phyloP scores from a whole-genome alignment of 129 eudicot genomes.

The Daucus carota region DNA sequence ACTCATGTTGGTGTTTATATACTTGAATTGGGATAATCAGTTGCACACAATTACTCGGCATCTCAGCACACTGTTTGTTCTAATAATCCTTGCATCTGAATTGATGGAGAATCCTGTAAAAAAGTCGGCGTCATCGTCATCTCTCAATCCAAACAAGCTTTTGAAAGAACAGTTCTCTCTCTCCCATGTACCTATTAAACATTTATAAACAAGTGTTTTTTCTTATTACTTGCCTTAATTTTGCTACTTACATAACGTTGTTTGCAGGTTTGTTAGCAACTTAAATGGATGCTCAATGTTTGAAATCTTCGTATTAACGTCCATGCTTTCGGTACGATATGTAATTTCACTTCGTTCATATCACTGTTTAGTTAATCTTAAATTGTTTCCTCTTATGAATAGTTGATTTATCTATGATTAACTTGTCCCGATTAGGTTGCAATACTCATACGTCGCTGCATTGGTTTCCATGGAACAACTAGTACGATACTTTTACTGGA shows the following conservation, averaged over 20 bases:
- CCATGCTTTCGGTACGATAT: slow-evolving; percentile 48
- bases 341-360: not conserved
- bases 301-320: slow-evolving; percentile 50
- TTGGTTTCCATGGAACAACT: slow-evolving; percentile 25
- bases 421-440: slow-evolving; percentile 31
- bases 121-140: slow-evolving; percentile 31
- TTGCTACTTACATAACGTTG: not conserved
- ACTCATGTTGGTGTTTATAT: too few relatives aligned
- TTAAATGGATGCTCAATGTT: slow-evolving; percentile 80
- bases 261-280: slow-evolving; percentile 85
- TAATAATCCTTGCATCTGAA: not conserved
- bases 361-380: not conserved
- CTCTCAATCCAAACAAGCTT: slow-evolving; percentile 69
- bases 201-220: too few relatives aligned
- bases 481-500: slow-evolving; percentile 7
- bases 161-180: slow-evolving; percentile 77
- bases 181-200: too few relatives aligned
- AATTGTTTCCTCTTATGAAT: not conserved
- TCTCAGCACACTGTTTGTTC: not conserved
- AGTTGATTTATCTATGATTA: not conserved
- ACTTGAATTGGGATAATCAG: too few relatives aligned
- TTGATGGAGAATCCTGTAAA: slow-evolving; percentile 30
- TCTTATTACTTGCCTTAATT: too few relatives aligned
- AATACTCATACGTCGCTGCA: slow-evolving; percentile 47
- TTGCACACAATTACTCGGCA: too few relatives aligned